Evolutionary conservation across 768 basidiomycete genomes (phyloP), one percentile per base, ranked within the genome.

Genomic region (Pleurotus cornucopiae): DNA sequence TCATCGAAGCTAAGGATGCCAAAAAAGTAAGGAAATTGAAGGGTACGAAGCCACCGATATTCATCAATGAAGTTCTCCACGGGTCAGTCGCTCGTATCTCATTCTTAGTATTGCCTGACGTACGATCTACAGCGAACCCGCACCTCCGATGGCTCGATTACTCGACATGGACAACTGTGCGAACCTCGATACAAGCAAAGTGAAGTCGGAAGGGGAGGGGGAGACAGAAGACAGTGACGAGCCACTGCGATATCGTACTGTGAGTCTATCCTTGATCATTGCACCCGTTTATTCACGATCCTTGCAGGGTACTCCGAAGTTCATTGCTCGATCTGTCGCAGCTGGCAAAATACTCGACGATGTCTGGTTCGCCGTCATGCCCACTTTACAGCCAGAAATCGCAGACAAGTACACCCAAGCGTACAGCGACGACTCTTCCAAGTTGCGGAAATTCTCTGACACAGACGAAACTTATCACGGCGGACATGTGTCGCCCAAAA

Each of bases 241-340:
- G 14, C 20, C 13, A 47, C 14, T 25, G n/a, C 46, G 23, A 14
- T 7, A 47, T 21, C 21, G 46, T 2, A 47, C 20, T 20, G 46
- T 47, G 21, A 47, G 46, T 23, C 20, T 2, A 6, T n/a, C 20
- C n/a, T 3, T 6, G 1, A 14, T n/a, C 43, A 4, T 44, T n/a
- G n/a, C 20, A 3, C 7, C 13, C 5, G 43, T 25, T 14, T 18
- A 14, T 48, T 34, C 30, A 34, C 23, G 1, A 23, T 14, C 7
- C 26, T 30, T 16, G 23, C 18, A 56, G 55, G 55, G 55, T 12
- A 56, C 55, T 0, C 55, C 55, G 7, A 13, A 14, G 21, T 56
- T 43, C 25, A 56, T 56, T 48, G 25, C 55, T 47, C 55, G 55
- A 20, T 56, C 55, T 16, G 55, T 56, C 4, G 52, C 57, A 4